Evolutionary conservation across 805 yeast genomes (phyloP).

Genomic region (Tanozyma kutaoensis): DNA sequence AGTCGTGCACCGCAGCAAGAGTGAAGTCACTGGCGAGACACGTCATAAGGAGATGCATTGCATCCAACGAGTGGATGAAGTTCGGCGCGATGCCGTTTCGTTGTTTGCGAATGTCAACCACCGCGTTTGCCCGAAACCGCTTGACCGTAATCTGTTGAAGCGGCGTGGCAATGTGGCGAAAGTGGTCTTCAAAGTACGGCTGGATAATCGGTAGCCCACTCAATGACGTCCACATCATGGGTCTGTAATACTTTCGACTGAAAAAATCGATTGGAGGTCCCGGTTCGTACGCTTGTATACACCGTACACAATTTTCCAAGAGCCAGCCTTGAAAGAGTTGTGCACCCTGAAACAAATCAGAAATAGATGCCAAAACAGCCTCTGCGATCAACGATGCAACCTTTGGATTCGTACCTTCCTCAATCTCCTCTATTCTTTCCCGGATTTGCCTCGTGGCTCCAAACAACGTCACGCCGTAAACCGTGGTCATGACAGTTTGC

Average conservation of each 20-base stretch:
- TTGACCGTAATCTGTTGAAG: conserved; percentile 11
- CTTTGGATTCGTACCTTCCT: not conserved
- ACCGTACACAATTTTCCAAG: conserved; percentile 14
- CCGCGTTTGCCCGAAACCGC: conserved; percentile 9
- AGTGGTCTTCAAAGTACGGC: conserved; percentile 11
- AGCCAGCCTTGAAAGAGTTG: conserved; percentile 23
- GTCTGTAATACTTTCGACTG: conserved; percentile 9
- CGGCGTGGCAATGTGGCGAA: conserved; percentile 7
- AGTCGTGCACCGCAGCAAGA: conserved; percentile 29
- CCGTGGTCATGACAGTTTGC: conserved; percentile 32
- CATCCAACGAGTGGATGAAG: conserved; percentile 28
- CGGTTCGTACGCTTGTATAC: conserved; percentile 12
- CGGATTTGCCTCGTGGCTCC: conserved; percentile 24
- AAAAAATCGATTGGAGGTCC: conserved; percentile 10
- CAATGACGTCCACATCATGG: conserved; percentile 29
- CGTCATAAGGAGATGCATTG: conserved; percentile 25
- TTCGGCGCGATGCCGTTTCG: conserved; percentile 28
- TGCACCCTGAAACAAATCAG: conserved; percentile 19
- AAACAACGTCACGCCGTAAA: conserved; percentile 26
- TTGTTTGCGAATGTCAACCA: conserved; percentile 16
- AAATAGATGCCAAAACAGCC: conserved; percentile 5
- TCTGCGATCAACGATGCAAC: conserved; percentile 4
- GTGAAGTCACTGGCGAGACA: conserved; percentile 13
- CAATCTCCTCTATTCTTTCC: conserved; percentile 7
- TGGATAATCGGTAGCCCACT: conserved; percentile 30